Percentiles rank a stretch among this genome's conserved stretches.
Conservation (phyloP, 495 filamentous ascomycete genomes). For the Penicillium bialowiezense region DNA sequence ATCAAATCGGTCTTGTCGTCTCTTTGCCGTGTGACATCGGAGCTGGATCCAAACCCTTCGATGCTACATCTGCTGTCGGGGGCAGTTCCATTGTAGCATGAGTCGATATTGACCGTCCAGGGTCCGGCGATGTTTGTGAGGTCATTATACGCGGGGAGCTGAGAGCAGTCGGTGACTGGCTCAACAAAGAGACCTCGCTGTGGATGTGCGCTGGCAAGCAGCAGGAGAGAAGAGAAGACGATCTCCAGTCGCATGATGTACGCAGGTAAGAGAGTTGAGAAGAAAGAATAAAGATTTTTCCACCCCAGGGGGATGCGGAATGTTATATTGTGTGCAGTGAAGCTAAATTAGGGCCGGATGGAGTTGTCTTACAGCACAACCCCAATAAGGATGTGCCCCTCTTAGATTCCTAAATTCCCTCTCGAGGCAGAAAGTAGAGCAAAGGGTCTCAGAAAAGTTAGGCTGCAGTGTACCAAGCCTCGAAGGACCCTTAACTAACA, state of each 20-base stretch:
- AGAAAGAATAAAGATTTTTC: no score
- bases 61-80: background rate
- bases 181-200: background rate
- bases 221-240: background rate
- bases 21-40: constrained; percentile 7
- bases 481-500: background rate
- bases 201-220: constrained; percentile 3
- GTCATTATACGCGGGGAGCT: constrained; percentile 11
- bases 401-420: no score
- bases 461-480: background rate
- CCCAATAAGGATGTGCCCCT: background rate
- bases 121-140: constrained; percentile 15
- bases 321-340: background rate
- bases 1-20: constrained; percentile 4
- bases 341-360: background rate
- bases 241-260: background rate
- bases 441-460: background rate
- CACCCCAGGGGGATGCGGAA: background rate
- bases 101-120: constrained; percentile 6
- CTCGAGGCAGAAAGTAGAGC: no score
- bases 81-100: constrained; percentile 5
- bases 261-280: no score
- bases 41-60: constrained; percentile 8
- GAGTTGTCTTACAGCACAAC: no score
- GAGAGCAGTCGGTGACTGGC: constrained; percentile 5